A percentile compares a stretch with the other conserved stretches of the same genome.
phyloP scores from a whole-genome alignment of 805 yeast species.

The Wickerhamomyces xylosicus region DNA sequence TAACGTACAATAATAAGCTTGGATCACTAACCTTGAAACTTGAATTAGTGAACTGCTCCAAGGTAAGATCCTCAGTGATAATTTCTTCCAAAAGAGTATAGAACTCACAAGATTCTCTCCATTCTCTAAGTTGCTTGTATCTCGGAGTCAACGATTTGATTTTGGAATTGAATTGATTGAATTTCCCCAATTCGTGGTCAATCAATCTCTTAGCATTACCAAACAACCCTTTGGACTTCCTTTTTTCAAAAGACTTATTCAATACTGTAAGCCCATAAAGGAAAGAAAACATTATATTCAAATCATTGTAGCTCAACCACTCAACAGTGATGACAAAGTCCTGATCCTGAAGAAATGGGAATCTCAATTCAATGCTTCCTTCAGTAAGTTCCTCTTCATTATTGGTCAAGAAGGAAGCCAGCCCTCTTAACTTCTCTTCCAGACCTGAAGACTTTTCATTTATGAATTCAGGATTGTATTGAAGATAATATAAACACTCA shows the following conservation, averaged over 20 bases:
- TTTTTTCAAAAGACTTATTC: slow-evolving; percentile 12
- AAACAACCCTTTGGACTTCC: slow-evolving; percentile 9
- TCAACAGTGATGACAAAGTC: neutral
- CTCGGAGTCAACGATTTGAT: neutral
- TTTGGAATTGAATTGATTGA: neutral
- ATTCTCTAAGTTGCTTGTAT: neutral
- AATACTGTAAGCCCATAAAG: slow-evolving; percentile 7
- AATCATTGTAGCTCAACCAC: slow-evolving; percentile 3
- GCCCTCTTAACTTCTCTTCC: neutral
- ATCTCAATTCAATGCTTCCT: neutral
- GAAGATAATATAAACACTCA: neutral
- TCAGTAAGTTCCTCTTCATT: neutral
- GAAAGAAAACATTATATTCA: slow-evolving; percentile 5
- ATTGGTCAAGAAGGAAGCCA: neutral
- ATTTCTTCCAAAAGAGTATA: slow-evolving; percentile 9
- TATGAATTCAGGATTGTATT: neutral
- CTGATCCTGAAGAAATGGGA: neutral
- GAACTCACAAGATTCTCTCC: slow-evolving; percentile 5
- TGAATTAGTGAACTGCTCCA: slow-evolving; percentile 1
- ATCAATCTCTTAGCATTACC: slow-evolving; percentile 1
- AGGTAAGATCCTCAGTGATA: slow-evolving; percentile 5
- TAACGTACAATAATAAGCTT: slow-evolving; percentile 3
- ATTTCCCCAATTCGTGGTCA: neutral
- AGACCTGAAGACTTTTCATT: neutral
- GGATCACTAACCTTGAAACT: neutral